Conservation (phyloP, 148 eudicot genomes). For the Simmondsia chinensis region DNA sequence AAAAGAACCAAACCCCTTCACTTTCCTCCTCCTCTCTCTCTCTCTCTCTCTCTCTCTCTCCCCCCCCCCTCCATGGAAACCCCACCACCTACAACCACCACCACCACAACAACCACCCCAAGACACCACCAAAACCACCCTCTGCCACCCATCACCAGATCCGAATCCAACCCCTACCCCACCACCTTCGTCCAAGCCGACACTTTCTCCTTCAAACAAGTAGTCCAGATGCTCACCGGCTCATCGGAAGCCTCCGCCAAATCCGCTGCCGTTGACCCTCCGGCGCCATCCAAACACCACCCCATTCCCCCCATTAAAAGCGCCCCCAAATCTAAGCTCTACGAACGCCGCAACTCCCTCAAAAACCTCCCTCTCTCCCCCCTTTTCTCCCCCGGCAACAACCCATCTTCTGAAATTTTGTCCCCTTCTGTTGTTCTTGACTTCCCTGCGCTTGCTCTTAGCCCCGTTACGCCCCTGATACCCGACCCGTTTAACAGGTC, state of each 20-base stretch:
- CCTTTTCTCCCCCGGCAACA: slow-evolving; percentile 16
- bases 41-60: slow-evolving; percentile 5
- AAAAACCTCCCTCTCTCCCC: slow-evolving; percentile 23
- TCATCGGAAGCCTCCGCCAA: slow-evolving; percentile 34
- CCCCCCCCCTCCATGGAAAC: slow-evolving; percentile 29
- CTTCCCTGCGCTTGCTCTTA: slow-evolving; percentile 50
- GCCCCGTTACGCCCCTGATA: slow-evolving; percentile 48
- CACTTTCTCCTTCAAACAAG: slow-evolving; percentile 64
- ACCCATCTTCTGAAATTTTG: slow-evolving; percentile 28
- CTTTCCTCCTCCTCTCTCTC: neutral
- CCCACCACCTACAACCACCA: slow-evolving; percentile 18
- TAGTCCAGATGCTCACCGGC: slow-evolving; percentile 75
- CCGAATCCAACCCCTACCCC: slow-evolving; percentile 62
- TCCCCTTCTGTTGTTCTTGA: slow-evolving; percentile 68
- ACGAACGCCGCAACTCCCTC: slow-evolving; percentile 56
- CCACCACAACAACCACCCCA: slow-evolving; percentile 13
- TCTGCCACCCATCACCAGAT: slow-evolving; percentile 25
- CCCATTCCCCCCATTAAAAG: slow-evolving; percentile 49
- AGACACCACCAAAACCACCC: neutral
- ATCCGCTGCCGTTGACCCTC: slow-evolving; percentile 9
- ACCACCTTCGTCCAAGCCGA: slow-evolving; percentile 76
- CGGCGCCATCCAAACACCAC: slow-evolving; percentile 16
- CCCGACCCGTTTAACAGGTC: slow-evolving; percentile 50
- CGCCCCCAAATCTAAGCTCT: slow-evolving; percentile 41
- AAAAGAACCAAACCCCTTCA: neutral